Base-by-base conservation (phyloP, 108 stramenopile genomes). In the Fragilariopsis cylindrus region DNA sequence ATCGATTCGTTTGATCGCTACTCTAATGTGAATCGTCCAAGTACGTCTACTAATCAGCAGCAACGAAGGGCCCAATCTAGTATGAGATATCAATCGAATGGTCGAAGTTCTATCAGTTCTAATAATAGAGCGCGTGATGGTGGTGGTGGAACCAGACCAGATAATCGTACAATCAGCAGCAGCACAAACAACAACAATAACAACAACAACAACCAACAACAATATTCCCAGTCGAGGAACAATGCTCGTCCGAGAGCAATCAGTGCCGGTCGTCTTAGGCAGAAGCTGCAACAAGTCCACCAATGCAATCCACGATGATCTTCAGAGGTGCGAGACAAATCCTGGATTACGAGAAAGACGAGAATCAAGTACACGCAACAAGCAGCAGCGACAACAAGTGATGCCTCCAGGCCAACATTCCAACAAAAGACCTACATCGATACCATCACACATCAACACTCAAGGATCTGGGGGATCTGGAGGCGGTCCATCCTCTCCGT, bases 341-440 rank as follows among this genome's bases (percentile, higher is more conserved):
- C 57, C 58, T 81, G 18, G 80, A 85, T 41, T 78, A 30, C 12
- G 80, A 56, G 80, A 85, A 69, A 68, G 73, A 50, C 74, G 84
- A 15, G 78, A 79, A 60, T 48, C 71, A 15, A 48, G 5, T 42
- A 47, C 60, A 48, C 58, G 60, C 60, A 68, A 50, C 67, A 68
- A 30, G 49, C 52, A 12, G 15, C 15, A n/a, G 15, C 48, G 48
- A 48, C 30, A 47, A 18, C 43, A 47, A 12, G 58, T 48, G 11
- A 58, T 46, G 46, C 45, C 44, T 3, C 54, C 48, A 8, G 54
- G 63, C 21, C 48, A 65, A 41, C 58, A 66, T n/a, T 18, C 46
- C 47, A 7, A 21, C 41, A 43, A 44, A 44, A 19, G 45, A 5
- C 46, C 56, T 30, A n/a, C 57, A 49, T 19, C 60, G 53, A 53